phyloP scores from a whole-genome alignment of 805 yeast genomes.

The Starmerella potacharoeniae region DNA sequence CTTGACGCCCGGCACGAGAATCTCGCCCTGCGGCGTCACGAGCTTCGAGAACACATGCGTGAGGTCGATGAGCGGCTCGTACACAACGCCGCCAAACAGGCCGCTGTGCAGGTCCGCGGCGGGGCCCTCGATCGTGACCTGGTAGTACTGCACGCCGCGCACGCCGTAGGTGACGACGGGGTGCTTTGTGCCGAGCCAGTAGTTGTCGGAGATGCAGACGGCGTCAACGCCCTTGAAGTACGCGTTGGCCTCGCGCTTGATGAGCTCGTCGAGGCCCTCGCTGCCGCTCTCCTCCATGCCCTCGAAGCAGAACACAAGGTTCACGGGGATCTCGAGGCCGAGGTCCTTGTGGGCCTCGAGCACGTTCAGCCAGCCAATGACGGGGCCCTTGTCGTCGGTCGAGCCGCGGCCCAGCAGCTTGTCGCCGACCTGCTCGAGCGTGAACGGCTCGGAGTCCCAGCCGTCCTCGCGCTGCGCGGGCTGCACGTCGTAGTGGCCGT shows the following conservation, averaged over 20 bases:
- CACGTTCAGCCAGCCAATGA: conserved; percentile 89
- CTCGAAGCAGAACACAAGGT: conserved; percentile 84
- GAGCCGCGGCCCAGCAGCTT: conserved; percentile 85
- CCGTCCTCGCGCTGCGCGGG: conserved; percentile 91
- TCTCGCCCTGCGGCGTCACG: conserved; percentile 73
- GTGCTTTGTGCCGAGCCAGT: conserved; percentile 95
- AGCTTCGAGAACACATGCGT: conserved; percentile 62
- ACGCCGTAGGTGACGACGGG: conserved; percentile 97
- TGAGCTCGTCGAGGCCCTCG: conserved; percentile 73
- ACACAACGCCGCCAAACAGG: conserved; percentile 91
- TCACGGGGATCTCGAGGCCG: conserved; percentile 84
- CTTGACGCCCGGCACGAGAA: conserved; percentile 72
- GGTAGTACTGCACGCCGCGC: conserved; percentile 93
- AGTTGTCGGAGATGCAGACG: conserved; percentile 92
- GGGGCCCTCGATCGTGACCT: conserved; percentile 74
- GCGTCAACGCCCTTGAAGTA: conserved; percentile 88
- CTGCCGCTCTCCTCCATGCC: conserved; percentile 99
- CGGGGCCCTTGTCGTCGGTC: conserved; percentile 98
- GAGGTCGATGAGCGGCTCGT: conserved; percentile 95
- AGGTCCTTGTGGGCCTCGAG: conserved; percentile 81
- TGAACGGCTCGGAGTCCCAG: conserved; percentile 89
- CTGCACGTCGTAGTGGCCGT: conserved; percentile 98
- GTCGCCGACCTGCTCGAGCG: conserved; percentile 48
- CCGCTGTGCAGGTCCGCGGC: conserved; percentile 97
- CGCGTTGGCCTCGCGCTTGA: conserved; percentile 60